These are phyloP conservation scores for Mangifera indica DNA, from an alignment of 345 rosid genomes.

Conservation along the genomic window DNA sequence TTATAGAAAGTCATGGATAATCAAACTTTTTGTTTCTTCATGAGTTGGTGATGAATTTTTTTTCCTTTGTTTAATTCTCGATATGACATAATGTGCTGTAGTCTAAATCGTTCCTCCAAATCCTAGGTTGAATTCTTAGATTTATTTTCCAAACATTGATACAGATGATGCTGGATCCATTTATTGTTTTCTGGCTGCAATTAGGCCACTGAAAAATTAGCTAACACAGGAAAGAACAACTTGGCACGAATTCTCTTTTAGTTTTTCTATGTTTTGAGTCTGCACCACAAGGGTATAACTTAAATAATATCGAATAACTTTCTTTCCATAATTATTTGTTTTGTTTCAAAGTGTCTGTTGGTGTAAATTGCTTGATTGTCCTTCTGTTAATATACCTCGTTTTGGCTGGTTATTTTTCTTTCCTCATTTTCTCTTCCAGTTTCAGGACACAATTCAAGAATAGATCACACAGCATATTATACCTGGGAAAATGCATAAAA, in stretches of 20 bases:
- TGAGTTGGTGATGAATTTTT: background rate
- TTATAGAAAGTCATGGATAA: background rate
- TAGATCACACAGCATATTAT: background rate
- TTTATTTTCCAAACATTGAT: background rate
- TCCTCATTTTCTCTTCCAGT: background rate
- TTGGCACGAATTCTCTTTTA: too few species aligned
- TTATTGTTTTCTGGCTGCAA: background rate
- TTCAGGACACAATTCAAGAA: background rate
- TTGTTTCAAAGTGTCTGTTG: background rate
- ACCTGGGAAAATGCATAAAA: conserved; percentile 7
- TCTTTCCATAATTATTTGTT: too few species aligned
- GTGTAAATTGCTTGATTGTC: background rate
- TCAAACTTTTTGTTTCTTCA: background rate
- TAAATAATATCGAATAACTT: too few species aligned
- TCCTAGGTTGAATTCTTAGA: background rate
- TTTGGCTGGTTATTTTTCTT: background rate
- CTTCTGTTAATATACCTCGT: background rate
- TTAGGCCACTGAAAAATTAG: background rate
- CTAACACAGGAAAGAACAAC: background rate
- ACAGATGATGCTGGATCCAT: background rate
- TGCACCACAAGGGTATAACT: too few species aligned
- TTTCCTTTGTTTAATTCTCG: background rate
- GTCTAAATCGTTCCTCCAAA: background rate
- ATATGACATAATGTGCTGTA: background rate
- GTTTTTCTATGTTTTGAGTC: too few species aligned